A percentile compares a stretch with the other conserved stretches of the same genome.
These are phyloP conservation scores for Magnolia sinica DNA, from an alignment of 164 flowering plant genomes.

Conservation along the genomic window DNA sequence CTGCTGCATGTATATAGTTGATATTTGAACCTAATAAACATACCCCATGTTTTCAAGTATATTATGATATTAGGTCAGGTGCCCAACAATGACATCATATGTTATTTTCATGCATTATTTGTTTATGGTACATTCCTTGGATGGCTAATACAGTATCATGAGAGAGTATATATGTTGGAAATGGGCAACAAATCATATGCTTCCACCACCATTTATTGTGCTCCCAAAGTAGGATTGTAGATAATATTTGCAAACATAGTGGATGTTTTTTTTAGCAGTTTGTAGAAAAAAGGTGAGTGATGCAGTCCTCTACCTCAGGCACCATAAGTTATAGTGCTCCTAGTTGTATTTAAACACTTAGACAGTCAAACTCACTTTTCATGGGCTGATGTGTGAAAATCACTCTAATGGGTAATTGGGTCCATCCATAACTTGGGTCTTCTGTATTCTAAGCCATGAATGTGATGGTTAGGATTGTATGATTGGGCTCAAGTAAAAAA, in stretches of 20 bases:
- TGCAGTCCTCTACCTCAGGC: not conserved
- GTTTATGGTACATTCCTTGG: not conserved
- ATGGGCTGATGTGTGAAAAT: too few relatives aligned
- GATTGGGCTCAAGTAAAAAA: too few relatives aligned
- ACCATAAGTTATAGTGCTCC: too few relatives aligned
- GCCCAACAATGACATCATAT: not conserved
- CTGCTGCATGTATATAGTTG: too few relatives aligned
- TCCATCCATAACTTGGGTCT: too few relatives aligned
- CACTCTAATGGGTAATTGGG: too few relatives aligned
- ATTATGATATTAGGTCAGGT: not conserved
- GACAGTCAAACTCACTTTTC: too few relatives aligned
- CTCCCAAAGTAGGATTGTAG: not conserved
- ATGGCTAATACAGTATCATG: not conserved
- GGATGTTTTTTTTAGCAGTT: not conserved
- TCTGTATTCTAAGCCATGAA: too few relatives aligned
- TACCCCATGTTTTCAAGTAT: too few relatives aligned
- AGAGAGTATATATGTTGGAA: not conserved
- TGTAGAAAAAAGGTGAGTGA: not conserved
- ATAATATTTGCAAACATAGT: not conserved
- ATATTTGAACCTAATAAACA: too few relatives aligned
- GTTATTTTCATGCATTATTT: not conserved
- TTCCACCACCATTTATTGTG: conserved; percentile 1
- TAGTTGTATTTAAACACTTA: too few relatives aligned
- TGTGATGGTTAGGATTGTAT: too few relatives aligned
- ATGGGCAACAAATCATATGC: not conserved